Conservation (phyloP, 1,139 yeast genomes). For the Casaregolazyma suthepensis region DNA sequence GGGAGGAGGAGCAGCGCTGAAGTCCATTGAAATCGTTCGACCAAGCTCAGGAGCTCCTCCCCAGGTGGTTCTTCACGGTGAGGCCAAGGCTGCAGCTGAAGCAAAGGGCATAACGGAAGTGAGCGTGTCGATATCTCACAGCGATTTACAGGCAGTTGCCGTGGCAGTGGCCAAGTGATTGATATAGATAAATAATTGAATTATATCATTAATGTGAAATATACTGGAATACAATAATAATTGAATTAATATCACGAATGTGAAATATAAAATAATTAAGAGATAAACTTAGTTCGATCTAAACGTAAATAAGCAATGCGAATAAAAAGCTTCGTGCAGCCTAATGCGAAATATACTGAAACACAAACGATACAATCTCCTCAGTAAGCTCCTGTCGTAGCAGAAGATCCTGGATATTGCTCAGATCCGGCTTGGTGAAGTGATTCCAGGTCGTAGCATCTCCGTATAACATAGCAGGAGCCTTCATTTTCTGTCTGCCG, state of each 20-base stretch:
- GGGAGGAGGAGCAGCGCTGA: conserved; percentile 93
- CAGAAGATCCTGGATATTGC: conserved; percentile 65
- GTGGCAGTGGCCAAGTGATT: conserved; percentile 73
- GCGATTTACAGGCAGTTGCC: conserved; percentile 95
- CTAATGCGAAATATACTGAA: conserved; percentile 85
- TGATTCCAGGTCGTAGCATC: conserved; percentile 99
- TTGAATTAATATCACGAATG: too few relatives aligned
- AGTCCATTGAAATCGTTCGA: conserved; percentile 81
- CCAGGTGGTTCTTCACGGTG: conserved; percentile 64
- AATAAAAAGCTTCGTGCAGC: too few relatives aligned
- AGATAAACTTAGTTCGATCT: too few relatives aligned
- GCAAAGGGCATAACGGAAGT: conserved; percentile 64
- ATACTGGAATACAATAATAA: too few relatives aligned
- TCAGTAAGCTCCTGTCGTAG: conserved; percentile 65
- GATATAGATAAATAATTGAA: background rate
- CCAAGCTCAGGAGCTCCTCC: conserved; percentile 72
- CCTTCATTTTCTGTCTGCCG: conserved; percentile 56
- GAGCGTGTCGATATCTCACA: conserved; percentile 89
- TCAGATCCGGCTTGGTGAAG: conserved; percentile 55
- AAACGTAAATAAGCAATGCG: too few relatives aligned
- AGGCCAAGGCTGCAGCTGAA: conserved; percentile 68
- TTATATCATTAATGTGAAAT: too few relatives aligned
- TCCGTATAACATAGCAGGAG: conserved; percentile 93
- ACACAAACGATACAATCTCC: conserved; percentile 75
- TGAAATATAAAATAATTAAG: too few relatives aligned